These are phyloP conservation scores for Dictyostelium firmibasis DNA, from an alignment of 78 protist species.

Conservation along the genomic window DNA sequence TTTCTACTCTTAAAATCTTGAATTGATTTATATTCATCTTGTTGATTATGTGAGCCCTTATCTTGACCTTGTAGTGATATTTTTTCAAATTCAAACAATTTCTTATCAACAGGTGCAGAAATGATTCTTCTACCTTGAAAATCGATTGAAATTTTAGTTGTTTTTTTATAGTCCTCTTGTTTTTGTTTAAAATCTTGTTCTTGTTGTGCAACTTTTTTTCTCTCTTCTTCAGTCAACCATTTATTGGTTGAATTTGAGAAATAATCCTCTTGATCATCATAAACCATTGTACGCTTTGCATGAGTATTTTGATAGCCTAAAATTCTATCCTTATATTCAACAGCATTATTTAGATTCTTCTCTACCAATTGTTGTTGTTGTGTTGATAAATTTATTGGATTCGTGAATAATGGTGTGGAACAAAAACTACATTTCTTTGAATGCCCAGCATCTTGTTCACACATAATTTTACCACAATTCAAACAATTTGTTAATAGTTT, in stretches of 20 bases:
- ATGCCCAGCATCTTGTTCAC: conserved; percentile 82
- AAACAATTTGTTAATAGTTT: conserved; percentile 76
- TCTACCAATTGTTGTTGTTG: conserved; percentile 11
- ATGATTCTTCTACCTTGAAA: conserved; percentile 38
- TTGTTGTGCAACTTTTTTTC: conserved; percentile 23
- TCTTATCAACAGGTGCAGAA: background rate
- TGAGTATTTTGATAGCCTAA: conserved; percentile 78
- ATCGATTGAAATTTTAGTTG: conserved; percentile 29
- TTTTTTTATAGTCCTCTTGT: conserved; percentile 20
- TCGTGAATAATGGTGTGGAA: conserved; percentile 35
- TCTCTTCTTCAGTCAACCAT: conserved; percentile 79
- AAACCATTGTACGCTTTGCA: conserved; percentile 80
- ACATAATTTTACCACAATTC: conserved; percentile 84
- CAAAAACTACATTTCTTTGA: conserved; percentile 86
- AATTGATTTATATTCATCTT: background rate
- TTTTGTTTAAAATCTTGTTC: conserved; percentile 23
- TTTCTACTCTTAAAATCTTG: background rate
- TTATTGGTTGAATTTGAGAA: conserved; percentile 41
- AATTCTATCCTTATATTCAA: conserved; percentile 73
- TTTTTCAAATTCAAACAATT: background rate
- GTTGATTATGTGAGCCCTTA: background rate
- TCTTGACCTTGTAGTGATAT: background rate
- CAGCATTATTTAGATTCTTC: background rate
- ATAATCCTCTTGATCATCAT: conserved; percentile 89
- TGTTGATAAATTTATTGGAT: conserved; percentile 9